A percentile compares a stretch with the other conserved stretches of the same genome.
Conservation (phyloP, 106 monocot genomes). For the Dioscorea zingiberensis region DNA sequence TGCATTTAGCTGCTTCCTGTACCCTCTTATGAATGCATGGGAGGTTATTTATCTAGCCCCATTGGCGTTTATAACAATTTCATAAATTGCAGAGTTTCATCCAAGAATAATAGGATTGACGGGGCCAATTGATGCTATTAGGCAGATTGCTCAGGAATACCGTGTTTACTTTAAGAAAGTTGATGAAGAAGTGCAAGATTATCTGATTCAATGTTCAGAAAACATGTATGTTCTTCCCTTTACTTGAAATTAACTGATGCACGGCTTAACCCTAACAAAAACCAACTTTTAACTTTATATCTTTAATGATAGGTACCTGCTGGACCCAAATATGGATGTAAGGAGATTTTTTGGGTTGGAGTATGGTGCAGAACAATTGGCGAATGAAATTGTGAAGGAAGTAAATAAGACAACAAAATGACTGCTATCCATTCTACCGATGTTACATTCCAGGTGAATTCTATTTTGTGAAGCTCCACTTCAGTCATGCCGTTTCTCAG, state of each 20-base stretch:
- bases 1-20: neutral
- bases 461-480: no score
- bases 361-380: constrained; percentile 55
- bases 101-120: constrained; percentile 80
- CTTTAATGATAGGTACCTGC: constrained; percentile 40
- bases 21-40: neutral
- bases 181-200: constrained; percentile 88
- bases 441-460: no score
- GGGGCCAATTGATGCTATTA: constrained; percentile 54
- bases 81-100: constrained; percentile 72
- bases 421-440: constrained; percentile 2
- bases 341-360: constrained; percentile 64
- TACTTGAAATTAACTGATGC: neutral
- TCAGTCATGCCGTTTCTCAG: no score
- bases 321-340: constrained; percentile 73
- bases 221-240: constrained; percentile 52
- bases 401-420: constrained; percentile 49
- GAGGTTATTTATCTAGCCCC: neutral
- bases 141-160: constrained; percentile 89
- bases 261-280: neutral
- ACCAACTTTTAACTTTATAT: neutral
- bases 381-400: constrained; percentile 50
- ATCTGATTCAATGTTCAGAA: constrained; percentile 85
- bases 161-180: constrained; percentile 87
- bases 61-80: neutral